A percentile compares a stretch with the other conserved stretches of the same genome.
phyloP scores from a whole-genome alignment of 2,329 filamentous ascomycete species.

The Rhynchosporium agropyri region DNA sequence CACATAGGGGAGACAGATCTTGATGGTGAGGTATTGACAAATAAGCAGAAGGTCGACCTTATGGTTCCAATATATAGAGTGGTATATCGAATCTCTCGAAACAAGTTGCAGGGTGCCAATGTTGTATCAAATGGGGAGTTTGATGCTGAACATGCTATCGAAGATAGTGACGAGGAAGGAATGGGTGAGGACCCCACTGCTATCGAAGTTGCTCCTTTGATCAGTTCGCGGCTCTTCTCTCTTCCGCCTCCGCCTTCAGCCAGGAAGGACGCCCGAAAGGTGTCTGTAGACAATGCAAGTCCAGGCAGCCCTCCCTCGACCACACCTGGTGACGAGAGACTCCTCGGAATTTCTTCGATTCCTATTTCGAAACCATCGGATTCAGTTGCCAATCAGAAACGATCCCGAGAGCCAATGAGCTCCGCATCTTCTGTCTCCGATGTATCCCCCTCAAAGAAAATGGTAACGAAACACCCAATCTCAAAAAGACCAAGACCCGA shows the following conservation, averaged over 20 bases:
- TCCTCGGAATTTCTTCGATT: conserved; percentile 14
- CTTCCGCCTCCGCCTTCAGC: conserved; percentile 13
- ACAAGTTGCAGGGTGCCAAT: conserved; percentile 50
- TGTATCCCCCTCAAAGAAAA: conserved; percentile 32
- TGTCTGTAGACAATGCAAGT: conserved; percentile 6
- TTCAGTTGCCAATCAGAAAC: conserved; percentile 39
- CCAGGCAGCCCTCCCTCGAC: conserved; percentile 12
- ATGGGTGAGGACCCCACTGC: neutral
- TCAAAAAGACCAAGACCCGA: conserved; percentile 41
- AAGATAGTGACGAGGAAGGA: conserved; percentile 26
- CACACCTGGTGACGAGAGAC: conserved; percentile 18
- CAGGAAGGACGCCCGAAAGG: conserved; percentile 3
- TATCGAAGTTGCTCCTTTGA: conserved; percentile 2
- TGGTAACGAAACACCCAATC: conserved; percentile 36
- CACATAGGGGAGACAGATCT: conserved; percentile 28
- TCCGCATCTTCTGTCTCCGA: conserved; percentile 35
- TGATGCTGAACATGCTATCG: conserved; percentile 34
- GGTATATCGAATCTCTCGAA: conserved; percentile 61
- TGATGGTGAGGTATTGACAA: conserved; percentile 27
- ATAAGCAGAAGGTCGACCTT: conserved; percentile 27
- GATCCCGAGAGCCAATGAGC: conserved; percentile 38
- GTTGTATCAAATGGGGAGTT: conserved; percentile 40
- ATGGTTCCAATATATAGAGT: conserved; percentile 51
- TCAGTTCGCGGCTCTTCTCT: conserved; percentile 21
- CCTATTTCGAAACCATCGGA: conserved; percentile 27